Evolutionary conservation across 177 flowering plant species (phyloP), one percentile per base, ranked within the genome.

Genomic region (Vitis hybrid): DNA sequence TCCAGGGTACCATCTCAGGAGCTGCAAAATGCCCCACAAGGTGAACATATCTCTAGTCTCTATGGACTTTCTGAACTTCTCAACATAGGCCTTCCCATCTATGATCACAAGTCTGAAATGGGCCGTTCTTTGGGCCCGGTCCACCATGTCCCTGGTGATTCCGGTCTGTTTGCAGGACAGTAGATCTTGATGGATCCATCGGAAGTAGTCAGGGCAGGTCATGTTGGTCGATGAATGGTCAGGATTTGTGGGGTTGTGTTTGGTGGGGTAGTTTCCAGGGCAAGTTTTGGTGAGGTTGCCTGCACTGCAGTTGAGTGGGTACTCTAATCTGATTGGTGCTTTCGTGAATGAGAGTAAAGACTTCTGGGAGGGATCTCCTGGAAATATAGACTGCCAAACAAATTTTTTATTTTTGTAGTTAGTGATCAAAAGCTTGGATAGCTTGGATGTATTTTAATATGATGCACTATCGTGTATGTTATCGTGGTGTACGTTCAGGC

Each of bases 1-100:
- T 18, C 19, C 84, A 0, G 86, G 82, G 64, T 81, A 83, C 69
- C 68, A 51, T 65, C 82, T 71, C 15, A 83, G 51, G 1, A 83
- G 75, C 70, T 83, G 86, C 34, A 78, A 40, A 45, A 83, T 76
- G 2, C 86, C 86, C 86, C 86, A 81, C 10, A 79, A 1, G 0
- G 82, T 78, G 61, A 74, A 81, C 17, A 70, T 51, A 40, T 83
- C 86, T 23, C 86, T 75, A 0, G 79, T 74, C 26, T 83, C 79
- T 18, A 51, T 51, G 8, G 82, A n/a, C 40, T 60, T 65, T 56
- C 10, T 10, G 19, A 61, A 81, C 21, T 17, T 79, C 68, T 81
- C 79, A 23, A 77, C 59, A 54, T 83, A 83, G 1, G 62, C 74
- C 62, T 67, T 71, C 7, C 78, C 78, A 11, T 62, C 54, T 2